Conservation (phyloP, 371 early-diverging fungal genomes). For the Neoconidiobolus thromboides region DNA sequence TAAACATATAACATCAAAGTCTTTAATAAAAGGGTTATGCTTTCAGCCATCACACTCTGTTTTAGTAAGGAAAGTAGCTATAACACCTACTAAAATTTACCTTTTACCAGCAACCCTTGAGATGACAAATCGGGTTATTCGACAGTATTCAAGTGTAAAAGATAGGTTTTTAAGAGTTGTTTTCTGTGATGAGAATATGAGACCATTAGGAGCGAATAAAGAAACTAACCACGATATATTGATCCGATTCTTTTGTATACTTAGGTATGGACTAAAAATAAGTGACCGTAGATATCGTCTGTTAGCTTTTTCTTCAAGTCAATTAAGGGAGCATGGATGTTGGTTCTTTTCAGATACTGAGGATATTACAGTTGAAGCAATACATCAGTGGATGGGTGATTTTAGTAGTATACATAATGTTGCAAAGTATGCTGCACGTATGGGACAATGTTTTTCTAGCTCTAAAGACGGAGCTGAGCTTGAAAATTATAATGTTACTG, state of each 20-base stretch:
- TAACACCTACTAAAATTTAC: slow-evolving; percentile 39
- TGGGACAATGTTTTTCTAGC: slow-evolving; percentile 62
- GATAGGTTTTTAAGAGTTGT: slow-evolving; percentile 48
- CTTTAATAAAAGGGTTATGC: not conserved
- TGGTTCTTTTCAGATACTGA: slow-evolving; percentile 38
- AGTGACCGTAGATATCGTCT: slow-evolving; percentile 39
- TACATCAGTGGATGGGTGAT: slow-evolving; percentile 52
- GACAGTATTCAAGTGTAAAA: slow-evolving; percentile 19
- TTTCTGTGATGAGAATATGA: slow-evolving; percentile 39
- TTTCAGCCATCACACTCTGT: slow-evolving; percentile 24
- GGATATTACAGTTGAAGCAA: slow-evolving; percentile 26
- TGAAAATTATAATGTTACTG: slow-evolving; percentile 14
- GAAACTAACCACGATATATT: slow-evolving; percentile 11
- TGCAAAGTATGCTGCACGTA: slow-evolving; percentile 48
- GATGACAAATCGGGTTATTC: slow-evolving; percentile 42
- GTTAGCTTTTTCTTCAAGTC: slow-evolving; percentile 46
- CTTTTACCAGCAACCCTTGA: slow-evolving; percentile 31
- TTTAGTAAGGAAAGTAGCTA: slow-evolving; percentile 28
- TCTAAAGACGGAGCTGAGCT: slow-evolving; percentile 27
- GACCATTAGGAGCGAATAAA: slow-evolving; percentile 13
- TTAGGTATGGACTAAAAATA: slow-evolving; percentile 35
- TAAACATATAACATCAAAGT: not conserved
- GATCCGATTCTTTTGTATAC: slow-evolving; percentile 21
- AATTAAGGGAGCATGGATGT: slow-evolving; percentile 42
- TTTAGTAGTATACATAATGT: slow-evolving; percentile 42